These are phyloP conservation scores for Metarhizium robertsii DNA, from an alignment of 2,329 filamentous ascomycete genomes.

Conservation along the genomic window DNA sequence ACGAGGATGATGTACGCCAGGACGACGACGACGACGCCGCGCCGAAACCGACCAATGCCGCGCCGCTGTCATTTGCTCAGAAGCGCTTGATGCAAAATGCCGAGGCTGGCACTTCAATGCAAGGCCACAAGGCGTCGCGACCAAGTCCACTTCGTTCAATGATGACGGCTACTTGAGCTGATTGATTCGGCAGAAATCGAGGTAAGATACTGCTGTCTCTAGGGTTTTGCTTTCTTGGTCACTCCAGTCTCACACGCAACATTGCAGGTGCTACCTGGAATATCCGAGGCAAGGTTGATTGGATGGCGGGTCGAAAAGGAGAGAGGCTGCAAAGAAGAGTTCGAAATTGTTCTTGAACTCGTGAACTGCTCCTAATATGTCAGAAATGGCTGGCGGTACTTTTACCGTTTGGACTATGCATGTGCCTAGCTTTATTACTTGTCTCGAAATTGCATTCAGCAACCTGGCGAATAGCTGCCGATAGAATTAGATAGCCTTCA, in stretches of 20 bases:
- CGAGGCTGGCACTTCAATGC: constrained; percentile 33
- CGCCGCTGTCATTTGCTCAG: constrained; percentile 34
- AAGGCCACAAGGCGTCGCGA: constrained; percentile 42
- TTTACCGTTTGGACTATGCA: not conserved
- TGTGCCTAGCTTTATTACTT: not conserved
- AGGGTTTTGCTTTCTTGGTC: not conserved
- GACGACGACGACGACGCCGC: constrained; percentile 29
- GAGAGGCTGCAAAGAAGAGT: not conserved
- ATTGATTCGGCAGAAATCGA: constrained; percentile 19
- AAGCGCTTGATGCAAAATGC: constrained; percentile 38
- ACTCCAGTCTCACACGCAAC: constrained; percentile 3
- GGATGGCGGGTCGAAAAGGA: constrained; percentile 3
- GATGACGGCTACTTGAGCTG: constrained; percentile 52
- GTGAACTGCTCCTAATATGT: not conserved
- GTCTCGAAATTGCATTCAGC: not conserved
- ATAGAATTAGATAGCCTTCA: not conserved
- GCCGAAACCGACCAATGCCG: constrained; percentile 34
- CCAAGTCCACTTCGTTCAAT: constrained; percentile 61
- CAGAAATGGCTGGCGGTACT: not conserved
- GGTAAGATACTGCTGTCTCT: constrained; percentile 13
- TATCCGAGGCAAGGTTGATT: constrained; percentile 5
- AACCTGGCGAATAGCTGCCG: not conserved
- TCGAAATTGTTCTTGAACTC: not conserved
- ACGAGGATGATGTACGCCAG: constrained; percentile 30
- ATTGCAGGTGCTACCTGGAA: constrained; percentile 1